Base-by-base conservation (phyloP, 768 basidiomycete species). In the Amanita jacksonii region DNA sequence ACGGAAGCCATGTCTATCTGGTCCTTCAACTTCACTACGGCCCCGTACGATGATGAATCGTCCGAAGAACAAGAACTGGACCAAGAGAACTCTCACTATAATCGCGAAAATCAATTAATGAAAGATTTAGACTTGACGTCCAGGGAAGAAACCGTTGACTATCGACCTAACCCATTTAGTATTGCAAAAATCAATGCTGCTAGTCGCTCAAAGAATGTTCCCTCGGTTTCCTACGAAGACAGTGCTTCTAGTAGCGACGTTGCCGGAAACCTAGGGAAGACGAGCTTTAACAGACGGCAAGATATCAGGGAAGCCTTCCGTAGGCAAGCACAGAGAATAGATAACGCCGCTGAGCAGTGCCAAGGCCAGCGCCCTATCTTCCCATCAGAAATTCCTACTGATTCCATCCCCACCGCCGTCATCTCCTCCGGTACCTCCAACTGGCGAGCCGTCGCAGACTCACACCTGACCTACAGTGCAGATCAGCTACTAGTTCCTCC, bases 141-240 rank as follows among this genome's bases (percentile, higher is more conserved):
- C 1, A 67, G 85, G 37, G 62, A 73, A 41, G 85, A 87, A 42
- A 58, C 67, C 24, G 84, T 79, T 1, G 56, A 64, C 5, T 86
- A 78, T 63, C 82, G 76, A 39, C 74, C 83, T 0, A 88, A 86
- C 54, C 86, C 86, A 0, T 89, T 85, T 72, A 76, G 74, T 44
- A 85, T 89, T 45, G 85, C 86, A 3, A 82, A 78, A 52, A 77
- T 84, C 23, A 89, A 89, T 50, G 86, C 85, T 33, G 74, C 74
- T 0, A 66, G 68, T 25, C 74, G 84, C 23, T 37, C 44, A 30
- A 31, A 19, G 25, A 44, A 37, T 15, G 35, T 16, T 38, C 23
- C 34, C 24, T 43, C 42, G 22, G 43, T 34, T 16, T 9, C 19
- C 19, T 20, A 13, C 2, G 20, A 24, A 18, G 27, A 28, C 27